These are phyloP conservation scores for Gynostemma pentaphyllum DNA, from an alignment of 306 rosid genomes.

Conservation along the genomic window DNA sequence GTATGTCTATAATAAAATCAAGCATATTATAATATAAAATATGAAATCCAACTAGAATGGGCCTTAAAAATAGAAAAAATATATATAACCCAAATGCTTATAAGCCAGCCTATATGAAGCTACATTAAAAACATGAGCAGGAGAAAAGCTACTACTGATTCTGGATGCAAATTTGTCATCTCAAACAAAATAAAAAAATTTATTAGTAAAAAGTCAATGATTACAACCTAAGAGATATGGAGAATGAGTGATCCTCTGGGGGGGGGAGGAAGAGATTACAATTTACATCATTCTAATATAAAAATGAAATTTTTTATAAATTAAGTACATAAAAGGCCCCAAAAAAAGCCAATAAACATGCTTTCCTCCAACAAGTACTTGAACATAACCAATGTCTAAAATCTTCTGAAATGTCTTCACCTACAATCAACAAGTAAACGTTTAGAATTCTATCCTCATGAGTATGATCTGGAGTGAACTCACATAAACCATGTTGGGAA, in stretches of 20 bases:
- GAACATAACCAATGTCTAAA: slow-evolving; percentile 14
- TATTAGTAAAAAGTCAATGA: slow-evolving; percentile 8
- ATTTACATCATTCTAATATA: neutral
- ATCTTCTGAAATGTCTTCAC: slow-evolving; percentile 13
- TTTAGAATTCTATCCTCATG: slow-evolving; percentile 9
- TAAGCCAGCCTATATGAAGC: neutral
- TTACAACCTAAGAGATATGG: slow-evolving; percentile 7
- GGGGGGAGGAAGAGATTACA: neutral
- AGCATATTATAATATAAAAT: neutral
- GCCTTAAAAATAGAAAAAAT: neutral
- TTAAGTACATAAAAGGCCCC: slow-evolving; percentile 8
- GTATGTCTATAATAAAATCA: too few relatives aligned
- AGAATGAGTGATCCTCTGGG: neutral
- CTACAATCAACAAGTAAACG: slow-evolving; percentile 14
- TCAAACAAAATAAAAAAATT: slow-evolving; percentile 2
- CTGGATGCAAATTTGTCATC: slow-evolving; percentile 5
- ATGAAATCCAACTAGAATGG: neutral
- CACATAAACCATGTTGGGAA: slow-evolving; percentile 14
- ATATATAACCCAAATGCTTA: neutral
- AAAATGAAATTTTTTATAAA: neutral
- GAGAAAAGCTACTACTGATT: slow-evolving; percentile 2
- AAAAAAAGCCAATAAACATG: slow-evolving; percentile 15
- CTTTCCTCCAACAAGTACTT: slow-evolving; percentile 13
- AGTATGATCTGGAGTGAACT: slow-evolving; percentile 6
- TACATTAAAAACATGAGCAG: neutral